Percentiles rank a stretch among this genome's conserved stretches.
Conservation (phyloP, 2,329 filamentous ascomycete species). For the Aspergillus neotritici region DNA sequence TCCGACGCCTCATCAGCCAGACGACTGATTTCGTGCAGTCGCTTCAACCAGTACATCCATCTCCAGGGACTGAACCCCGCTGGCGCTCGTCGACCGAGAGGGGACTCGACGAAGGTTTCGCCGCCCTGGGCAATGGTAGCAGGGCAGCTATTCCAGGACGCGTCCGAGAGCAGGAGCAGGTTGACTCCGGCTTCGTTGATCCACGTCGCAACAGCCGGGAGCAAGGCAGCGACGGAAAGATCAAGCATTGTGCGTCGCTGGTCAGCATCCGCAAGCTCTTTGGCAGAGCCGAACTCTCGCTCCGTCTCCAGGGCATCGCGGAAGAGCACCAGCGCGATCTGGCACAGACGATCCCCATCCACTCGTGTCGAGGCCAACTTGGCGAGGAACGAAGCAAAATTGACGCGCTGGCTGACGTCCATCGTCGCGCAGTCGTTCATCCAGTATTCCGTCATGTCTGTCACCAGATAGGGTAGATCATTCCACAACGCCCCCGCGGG, state of each 20-base stretch:
- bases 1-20: constrained; percentile 15
- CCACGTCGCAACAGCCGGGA: constrained; percentile 17
- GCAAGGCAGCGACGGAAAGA: constrained; percentile 8
- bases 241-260: constrained; percentile 4
- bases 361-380: constrained; percentile 21
- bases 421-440: constrained; percentile 12
- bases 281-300: constrained; percentile 9
- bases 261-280: constrained; percentile 15
- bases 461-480: constrained; percentile 19
- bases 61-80: constrained; percentile 22
- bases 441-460: constrained; percentile 21
- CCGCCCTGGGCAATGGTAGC: constrained; percentile 13
- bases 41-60: constrained; percentile 24
- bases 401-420: constrained; percentile 14
- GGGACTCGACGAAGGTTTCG: constrained; percentile 16
- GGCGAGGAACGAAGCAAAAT: constrained; percentile 18
- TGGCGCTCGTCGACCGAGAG: constrained; percentile 18
- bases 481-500: constrained; percentile 20
- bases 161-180: constrained; percentile 17
- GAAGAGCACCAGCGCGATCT: constrained; percentile 17
- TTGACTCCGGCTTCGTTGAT: constrained; percentile 14
- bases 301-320: constrained; percentile 13
- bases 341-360: constrained; percentile 16
- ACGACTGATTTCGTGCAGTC: constrained; percentile 19
- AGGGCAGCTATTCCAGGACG: constrained; percentile 18